phyloP scores from a whole-genome alignment of 768 basidiomycete genomes.

The Boletellus ananiceps region DNA sequence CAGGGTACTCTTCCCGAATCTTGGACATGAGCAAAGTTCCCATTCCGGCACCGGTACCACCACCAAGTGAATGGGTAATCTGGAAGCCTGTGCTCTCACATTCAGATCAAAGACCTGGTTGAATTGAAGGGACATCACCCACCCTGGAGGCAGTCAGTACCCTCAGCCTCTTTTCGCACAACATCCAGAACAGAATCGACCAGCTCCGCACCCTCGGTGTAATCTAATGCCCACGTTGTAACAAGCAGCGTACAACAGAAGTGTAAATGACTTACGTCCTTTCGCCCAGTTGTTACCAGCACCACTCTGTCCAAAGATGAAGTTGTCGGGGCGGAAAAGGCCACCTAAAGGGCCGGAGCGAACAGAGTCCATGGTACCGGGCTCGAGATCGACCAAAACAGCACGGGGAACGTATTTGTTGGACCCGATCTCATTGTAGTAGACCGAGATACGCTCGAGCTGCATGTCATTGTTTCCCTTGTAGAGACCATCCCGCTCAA shows the following conservation, averaged over 20 bases:
- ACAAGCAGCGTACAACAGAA: neutral
- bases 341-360: slow-evolving; percentile 85
- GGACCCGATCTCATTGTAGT: slow-evolving; percentile 93
- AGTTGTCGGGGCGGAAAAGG: slow-evolving; percentile 97
- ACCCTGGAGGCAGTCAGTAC: slow-evolving; percentile 96
- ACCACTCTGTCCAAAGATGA: slow-evolving; percentile 96
- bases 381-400: slow-evolving; percentile 95
- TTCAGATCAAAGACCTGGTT: slow-evolving; percentile 4
- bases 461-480: slow-evolving; percentile 92
- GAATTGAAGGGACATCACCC: slow-evolving; percentile 17
- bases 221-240: slow-evolving; percentile 37
- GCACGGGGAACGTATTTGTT: slow-evolving; percentile 99
- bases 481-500: slow-evolving; percentile 90
- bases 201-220: slow-evolving; percentile 96
- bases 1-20: slow-evolving; percentile 98
- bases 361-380: slow-evolving; percentile 93
- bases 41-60: slow-evolving; percentile 99
- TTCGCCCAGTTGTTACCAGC: slow-evolving; percentile 99
- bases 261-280: slow-evolving; percentile 69
- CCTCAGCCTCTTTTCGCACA: slow-evolving; percentile 98
- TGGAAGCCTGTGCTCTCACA: slow-evolving; percentile 71
- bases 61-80: slow-evolving; percentile 97
- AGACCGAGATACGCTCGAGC: slow-evolving; percentile 95
- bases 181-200: slow-evolving; percentile 98
- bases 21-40: slow-evolving; percentile 98